Evolutionary conservation across 2,329 filamentous ascomycete species (phyloP), one percentile per base, ranked within the genome.

Genomic region (Phialocephala subalpina): DNA sequence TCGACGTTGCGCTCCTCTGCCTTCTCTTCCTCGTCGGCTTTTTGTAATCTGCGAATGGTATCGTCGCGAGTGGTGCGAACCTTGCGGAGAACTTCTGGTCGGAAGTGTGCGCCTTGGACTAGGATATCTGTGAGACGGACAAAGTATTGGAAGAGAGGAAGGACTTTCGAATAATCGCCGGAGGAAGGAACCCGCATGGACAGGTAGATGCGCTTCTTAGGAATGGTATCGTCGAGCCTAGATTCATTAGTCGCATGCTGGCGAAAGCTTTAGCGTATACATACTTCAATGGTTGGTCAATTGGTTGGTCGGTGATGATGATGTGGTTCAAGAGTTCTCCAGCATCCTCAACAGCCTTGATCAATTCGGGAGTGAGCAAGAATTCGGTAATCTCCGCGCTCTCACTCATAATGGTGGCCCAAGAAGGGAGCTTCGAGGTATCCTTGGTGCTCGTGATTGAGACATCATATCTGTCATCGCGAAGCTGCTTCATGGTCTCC

Each of bases 351-450:
- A 97, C 84, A 18, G 92, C 94, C 75, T 91, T 87, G 79, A 93
- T 86, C 42, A 99, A 85, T 74, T 98, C 95, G n/a, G 91, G 86
- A 3, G 93, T 97, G 59, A 99, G 86, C 71, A 99, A 83, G 7
- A 88, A 84, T 55, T 97, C 92, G 14, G 94, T 97, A 73, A 99
- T 90, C 81, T 98, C 96, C 65, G 94, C 94, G 80, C 90, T 97
- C 84, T 99, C 96, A 76, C 90, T 97, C 96, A 99, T 98, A 76
- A 97, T 88, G 14, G 93, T 97, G 63, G 91, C 84, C 94, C 94
- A 99, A 70, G 86, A 81, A 38, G 96, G 95, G 38, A 99, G 88
- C 84, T 97, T 97, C 63, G 91, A 78, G 80, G 94, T 88, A 76
- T 99, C 96, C 85, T 97, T 97, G 77, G 95, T 97, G 70, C 90